Evolutionary conservation across 2,329 filamentous ascomycete genomes (phyloP), one percentile per base, ranked within the genome.

Genomic region (Venturia oleaginea): DNA sequence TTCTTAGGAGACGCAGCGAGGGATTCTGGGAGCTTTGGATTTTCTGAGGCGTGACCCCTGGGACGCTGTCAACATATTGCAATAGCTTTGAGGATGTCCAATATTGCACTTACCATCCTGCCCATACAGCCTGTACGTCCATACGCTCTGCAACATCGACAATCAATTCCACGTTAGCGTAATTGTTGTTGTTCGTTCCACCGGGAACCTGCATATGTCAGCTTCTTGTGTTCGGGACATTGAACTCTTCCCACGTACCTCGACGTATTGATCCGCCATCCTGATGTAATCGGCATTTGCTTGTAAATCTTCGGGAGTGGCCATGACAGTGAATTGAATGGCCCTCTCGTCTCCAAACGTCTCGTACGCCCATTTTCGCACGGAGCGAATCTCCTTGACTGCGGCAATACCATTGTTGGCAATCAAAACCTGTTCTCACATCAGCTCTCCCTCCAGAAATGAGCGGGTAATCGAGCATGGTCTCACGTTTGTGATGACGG

Each of bases 281-380:
- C 94, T 87, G 76, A 99, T 99, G 81, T 99, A 99, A 79, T 99
- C 94, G 70, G 94, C 94, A 77, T 99, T 99, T 76, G 94, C 94
- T 76, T 89, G 86, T 75, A 99, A 79, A 87, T 99, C 94, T 80
- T 99, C 94, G 61, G 94, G 94, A 46, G 94, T 99, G 71, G 94
- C 94, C 94, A 99, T 99, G 76, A 99, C 94, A 68, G 94, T 99
- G 81, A 99, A 99, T 76, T 97, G 92, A 75, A 99, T 97, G 72
- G 93, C 94, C 74, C 90, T 86, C 83, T 99, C 94, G 79, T 99
- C 92, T 80, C 94, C 93, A 76, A 99, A 99, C 8, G 91, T 96
- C 81, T 99, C 94, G 86, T 99, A 99, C 67, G 94, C 94, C 94
- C 94, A 99, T 92, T 97, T 99, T 78, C 94, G 90, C 74, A 99